Evolutionary conservation across 164 flowering plant genomes (phyloP), one percentile per base, ranked within the genome.

Genomic region (Paratinospora sagittata): DNA sequence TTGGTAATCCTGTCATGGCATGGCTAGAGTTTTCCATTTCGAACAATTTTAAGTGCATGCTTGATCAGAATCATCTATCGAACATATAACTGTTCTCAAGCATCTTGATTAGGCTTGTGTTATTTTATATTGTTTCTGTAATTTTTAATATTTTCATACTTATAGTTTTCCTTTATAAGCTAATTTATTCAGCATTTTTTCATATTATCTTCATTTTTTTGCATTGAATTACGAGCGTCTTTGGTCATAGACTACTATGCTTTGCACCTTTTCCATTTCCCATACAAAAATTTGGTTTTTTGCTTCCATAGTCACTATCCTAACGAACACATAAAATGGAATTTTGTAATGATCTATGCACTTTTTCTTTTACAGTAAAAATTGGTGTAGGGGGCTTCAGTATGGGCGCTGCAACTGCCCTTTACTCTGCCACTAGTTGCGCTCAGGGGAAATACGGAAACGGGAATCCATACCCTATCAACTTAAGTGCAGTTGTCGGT

Each of bases 351-450:
- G 1, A 26, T 0, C 33, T 36, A 8, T 63, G 39, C 11, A 16
- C 39, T 68, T 68, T 65, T 27, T 37, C 26, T 63, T 75, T 71
- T 63, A 55, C 89, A 96, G 99, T 96, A 67, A 91, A 91, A 81
- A 86, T 93, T 78, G 99, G 97, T 47, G 78, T 96, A 70, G 99
- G 98, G 74, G 99, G 99, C 67, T 96, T 96, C 84, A 91, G 97
- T 62, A 93, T 93, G 97, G 99, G 99, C 68, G 97, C 93, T 74
- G 96, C 99, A 61, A 83, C 81, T 39, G 93, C 98, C 17, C 85
- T 96, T 36, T 89, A 96, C 77, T 92, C 98, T 55, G 98, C 96
- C 45, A 90, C 92, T 65, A 91, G 97, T 76, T 89, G 66, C 76
- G 85, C 88, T 43, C 81, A 79, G 45, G 98, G 97, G 17, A 87